Evolutionary conservation across 2,329 filamentous ascomycete genomes (phyloP), one percentile per base, ranked within the genome.

Genomic region (Colletotrichum abscissum): DNA sequence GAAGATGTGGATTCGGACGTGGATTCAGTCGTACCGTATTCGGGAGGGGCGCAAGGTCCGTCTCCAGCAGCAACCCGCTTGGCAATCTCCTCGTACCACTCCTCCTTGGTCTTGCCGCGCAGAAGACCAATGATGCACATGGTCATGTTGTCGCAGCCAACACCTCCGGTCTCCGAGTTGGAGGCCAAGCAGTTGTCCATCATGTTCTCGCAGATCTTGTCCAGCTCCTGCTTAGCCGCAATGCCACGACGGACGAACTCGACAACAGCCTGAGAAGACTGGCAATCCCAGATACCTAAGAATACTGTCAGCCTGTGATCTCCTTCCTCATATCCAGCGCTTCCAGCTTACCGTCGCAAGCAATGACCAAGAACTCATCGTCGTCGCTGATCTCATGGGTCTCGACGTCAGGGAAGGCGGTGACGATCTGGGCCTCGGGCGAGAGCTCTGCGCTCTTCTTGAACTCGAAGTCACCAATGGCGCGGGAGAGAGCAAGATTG

Each of bases 81-180:
- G 80, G 93, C 95, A 83, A 99, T 93, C 87, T 95, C 93, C 80
- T 98, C 94, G 84, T 99, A 99, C 97, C 97, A 99, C 86, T 98
- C 93, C 81, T 98, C 95, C 90, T 97, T 97, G 78, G 92, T 94
- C 88, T 94, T 95, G 83, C 96, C 97, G 80, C 94, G 91, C 78
- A 99, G 90, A 81, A 99, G 91, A 77, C 93, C 97, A 80, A 99
- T 87, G 77, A 99, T 90, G 78, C 93, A 88, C 93, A 99, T 98
- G 78, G 97, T 99, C 97, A 99, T 99, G 88, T 99, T 99, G 87
- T 99, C 97, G 84, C 97, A 99, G 75, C 97, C 97, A 75, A 99
- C 96, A 76, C 97, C 97, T 68, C 97, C 97, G 38, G 96, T 98
- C 86, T 99, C 97, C 77, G 95, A 98, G 89, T 97, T 98, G 74